Evolutionary conservation across 2,329 filamentous ascomycete species (phyloP).

Genomic region (Xylariaceae sp.): DNA sequence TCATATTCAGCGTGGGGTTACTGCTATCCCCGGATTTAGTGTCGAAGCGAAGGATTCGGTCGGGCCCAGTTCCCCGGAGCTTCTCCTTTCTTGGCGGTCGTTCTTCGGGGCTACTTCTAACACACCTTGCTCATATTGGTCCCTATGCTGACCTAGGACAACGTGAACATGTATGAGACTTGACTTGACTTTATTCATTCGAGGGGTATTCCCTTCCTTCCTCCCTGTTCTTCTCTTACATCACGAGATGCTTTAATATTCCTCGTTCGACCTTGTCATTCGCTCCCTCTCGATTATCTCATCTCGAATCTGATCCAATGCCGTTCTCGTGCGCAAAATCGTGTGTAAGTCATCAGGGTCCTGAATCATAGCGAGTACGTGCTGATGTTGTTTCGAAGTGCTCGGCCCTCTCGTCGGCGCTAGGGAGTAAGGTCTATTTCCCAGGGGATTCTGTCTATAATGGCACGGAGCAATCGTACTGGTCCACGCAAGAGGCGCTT

Average conservation of each 20-base stretch:
- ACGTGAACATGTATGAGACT: neutral
- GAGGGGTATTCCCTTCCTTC: neutral
- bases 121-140: neutral
- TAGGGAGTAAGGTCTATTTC: slow-evolving; percentile 3
- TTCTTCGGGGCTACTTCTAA: neutral
- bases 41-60: too few relatives aligned
- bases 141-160: neutral
- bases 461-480: slow-evolving; percentile 6
- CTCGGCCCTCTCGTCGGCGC: neutral
- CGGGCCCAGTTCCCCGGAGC: neutral
- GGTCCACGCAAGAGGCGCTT: slow-evolving; percentile 8
- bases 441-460: slow-evolving; percentile 5
- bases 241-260: neutral
- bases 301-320: neutral
- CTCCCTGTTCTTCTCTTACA: neutral
- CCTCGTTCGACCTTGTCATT: neutral
- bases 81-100: neutral
- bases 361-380: neutral
- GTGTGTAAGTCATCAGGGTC: neutral
- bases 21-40: too few relatives aligned
- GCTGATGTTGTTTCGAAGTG: neutral
- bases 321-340: neutral
- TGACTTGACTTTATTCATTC: neutral
- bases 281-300: neutral
- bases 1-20: too few relatives aligned